Base-by-base conservation (phyloP, 495 filamentous ascomycete species). In the Trichoderma erinaceum region DNA sequence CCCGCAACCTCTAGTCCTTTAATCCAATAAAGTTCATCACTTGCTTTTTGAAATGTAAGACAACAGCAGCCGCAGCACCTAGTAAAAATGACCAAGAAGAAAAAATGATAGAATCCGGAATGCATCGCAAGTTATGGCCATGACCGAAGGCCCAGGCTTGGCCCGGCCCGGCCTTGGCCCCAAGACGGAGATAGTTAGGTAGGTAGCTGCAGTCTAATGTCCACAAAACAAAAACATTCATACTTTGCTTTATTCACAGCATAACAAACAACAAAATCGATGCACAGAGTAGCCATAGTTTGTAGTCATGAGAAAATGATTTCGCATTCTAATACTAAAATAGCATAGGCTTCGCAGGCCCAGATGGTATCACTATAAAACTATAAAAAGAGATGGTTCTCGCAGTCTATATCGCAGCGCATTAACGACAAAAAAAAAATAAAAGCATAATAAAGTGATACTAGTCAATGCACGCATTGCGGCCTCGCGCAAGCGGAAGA, bases 341-440 rank as follows among this genome's bases (percentile, higher is more conserved):
- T 29, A 58, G 52, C 52, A 58, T 27, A 18, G 52, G 48, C 48
- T n/a, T 52, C 48, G n/a, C 48, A 18, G 48, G 48, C 48, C 48
- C 48, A 52, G 52, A 23, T 58, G 52, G 52, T 58, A 58, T 58
- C 52, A 58, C 52, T 58, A 58, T 58, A 58, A 7, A 58, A 3
- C 25, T 10, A 25, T 29, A 58, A 27, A 58, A 15, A 29, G 23
- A 27, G 29, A 29, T 29, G 29, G 4, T 29, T 58, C 52, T 23
- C 52, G 48, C 48, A 58, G 25, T 23, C 12, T 58, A 21, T 58
- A 58, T 58, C 21, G 52, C 52, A 52, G 48, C 18, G 7, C 52
- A 29, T 8, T 4, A 29, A 29, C 29, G 23, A 58, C 52, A 58
- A 58, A 58, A 21, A 58, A 21, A 29, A 29, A 58, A 58, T 27